Evolutionary conservation across 2,329 filamentous ascomycete species (phyloP), one percentile per base, ranked within the genome.

Genomic region (Zymoseptoria pseudotritici): DNA sequence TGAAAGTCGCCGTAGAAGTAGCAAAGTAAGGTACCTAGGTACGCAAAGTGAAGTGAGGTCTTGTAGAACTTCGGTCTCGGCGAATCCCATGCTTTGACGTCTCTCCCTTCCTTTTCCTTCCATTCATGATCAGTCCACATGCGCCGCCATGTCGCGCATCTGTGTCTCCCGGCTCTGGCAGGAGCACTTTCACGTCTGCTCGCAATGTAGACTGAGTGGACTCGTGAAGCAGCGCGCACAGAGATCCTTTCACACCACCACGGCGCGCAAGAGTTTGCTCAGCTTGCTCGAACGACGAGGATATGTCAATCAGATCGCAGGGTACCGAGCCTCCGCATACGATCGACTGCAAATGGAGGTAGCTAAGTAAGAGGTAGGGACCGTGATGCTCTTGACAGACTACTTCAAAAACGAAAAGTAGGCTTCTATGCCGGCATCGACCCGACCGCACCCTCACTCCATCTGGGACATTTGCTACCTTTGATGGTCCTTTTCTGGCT

Each of bases 401-500:
- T 89, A 21, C 82, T 94, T 77, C 82, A 80, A 4, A 73, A 77
- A 24, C 86, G 86, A 70, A 80, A 86, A 62, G 83, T 91, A 66
- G 87, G 86, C 63, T 86, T 83, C 61, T 95, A 95, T 69, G 87
- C 90, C 57, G 90, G 90, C 66, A 84, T 94, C 69, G 90, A 95
- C 70, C 89, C 90, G 4, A 94, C 90, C 0, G 89, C 89, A 13
- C 79, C 84, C 58, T 94, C 90, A 2, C 78, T 94, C 61, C 90
- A 95, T 69, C 79, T 94, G 53, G 90, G 90, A 60, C 89, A 95
- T 70, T 79, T 95, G 5, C 78, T 94, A 13, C 88, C 90, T 21
- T 79, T 93, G 58, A 94, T 94, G 90, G 84, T 88, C 17, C 78
- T 93, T 22, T 91, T 91, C 76, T 93, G 89, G 87, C 83, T 92